Evolutionary conservation across 768 basidiomycete species (phyloP).

Genomic region (Russula sp.): DNA sequence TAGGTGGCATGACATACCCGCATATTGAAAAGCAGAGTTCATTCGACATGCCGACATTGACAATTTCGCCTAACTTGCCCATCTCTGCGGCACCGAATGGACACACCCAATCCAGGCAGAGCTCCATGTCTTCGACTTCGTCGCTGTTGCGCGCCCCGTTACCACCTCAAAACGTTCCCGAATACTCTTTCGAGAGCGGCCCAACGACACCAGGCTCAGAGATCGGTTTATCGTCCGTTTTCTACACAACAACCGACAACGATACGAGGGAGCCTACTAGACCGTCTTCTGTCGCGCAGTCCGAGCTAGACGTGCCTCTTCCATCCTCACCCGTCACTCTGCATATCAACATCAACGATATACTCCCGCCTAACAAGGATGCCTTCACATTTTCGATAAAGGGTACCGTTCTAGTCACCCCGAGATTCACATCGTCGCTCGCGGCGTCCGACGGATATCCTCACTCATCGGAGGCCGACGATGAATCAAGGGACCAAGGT

Average conservation of each 20-base stretch:
- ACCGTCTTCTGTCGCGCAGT: slow-evolving; percentile 34
- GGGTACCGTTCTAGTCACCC: slow-evolving; percentile 57
- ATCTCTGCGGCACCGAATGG: slow-evolving; percentile 24
- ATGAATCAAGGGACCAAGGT: slow-evolving; percentile 39
- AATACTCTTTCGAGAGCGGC: slow-evolving; percentile 71
- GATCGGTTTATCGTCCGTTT: slow-evolving; percentile 35
- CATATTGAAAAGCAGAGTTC: slow-evolving; percentile 10
- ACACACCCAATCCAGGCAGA: slow-evolving; percentile 33
- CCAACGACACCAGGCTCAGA: slow-evolving; percentile 47
- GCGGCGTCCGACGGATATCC: slow-evolving; percentile 23
- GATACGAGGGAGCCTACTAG: slow-evolving; percentile 35
- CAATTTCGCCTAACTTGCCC: slow-evolving; percentile 7
- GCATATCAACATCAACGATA: slow-evolving; percentile 76
- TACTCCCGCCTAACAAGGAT: slow-evolving; percentile 59
- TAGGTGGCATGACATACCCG: slow-evolving; percentile 37
- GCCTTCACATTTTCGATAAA: slow-evolving; percentile 59
- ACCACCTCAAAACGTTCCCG: slow-evolving; percentile 54
- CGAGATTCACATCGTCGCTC: slow-evolving; percentile 34
- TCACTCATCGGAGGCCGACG: slow-evolving; percentile 25
- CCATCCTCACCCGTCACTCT: slow-evolving; percentile 65
- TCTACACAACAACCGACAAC: slow-evolving; percentile 34
- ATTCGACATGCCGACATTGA: slow-evolving; percentile 37
- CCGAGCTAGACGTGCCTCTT: slow-evolving; percentile 22
- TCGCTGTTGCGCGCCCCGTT: slow-evolving; percentile 74
- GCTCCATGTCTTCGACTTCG: slow-evolving; percentile 37